Percentiles rank a stretch among this genome's conserved stretches.
phyloP scores from a whole-genome alignment of 495 filamentous ascomycete genomes.

The Neurospora tetrasperma region DNA sequence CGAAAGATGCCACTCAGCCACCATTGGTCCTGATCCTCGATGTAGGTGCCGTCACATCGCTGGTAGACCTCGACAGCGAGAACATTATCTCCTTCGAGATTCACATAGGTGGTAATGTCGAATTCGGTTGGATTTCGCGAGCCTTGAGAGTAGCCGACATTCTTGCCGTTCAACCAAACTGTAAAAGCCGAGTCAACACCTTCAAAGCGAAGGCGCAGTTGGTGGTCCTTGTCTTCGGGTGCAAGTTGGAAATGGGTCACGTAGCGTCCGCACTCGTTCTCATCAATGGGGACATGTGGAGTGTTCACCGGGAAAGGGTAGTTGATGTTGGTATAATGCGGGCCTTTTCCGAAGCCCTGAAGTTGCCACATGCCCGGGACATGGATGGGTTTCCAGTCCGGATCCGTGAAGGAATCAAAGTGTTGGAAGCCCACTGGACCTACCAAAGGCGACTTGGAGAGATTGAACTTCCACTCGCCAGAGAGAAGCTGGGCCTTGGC shows the following conservation, averaged over 20 bases:
- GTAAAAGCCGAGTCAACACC: conserved; percentile 62
- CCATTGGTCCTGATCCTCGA: conserved; percentile 57
- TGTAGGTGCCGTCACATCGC: conserved; percentile 55
- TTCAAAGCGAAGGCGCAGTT: conserved; percentile 52
- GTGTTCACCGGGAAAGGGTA: conserved; percentile 54
- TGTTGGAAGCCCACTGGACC: conserved; percentile 34
- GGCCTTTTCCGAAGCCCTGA: conserved; percentile 51
- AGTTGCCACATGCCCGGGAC: conserved; percentile 66
- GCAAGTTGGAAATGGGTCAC: conserved; percentile 37
- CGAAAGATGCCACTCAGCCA: conserved; percentile 59
- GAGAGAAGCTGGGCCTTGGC: conserved; percentile 39
- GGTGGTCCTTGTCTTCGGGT: conserved; percentile 26
- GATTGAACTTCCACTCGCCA: conserved; percentile 48
- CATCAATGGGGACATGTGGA: conserved; percentile 48
- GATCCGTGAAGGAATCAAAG: conserved; percentile 10
- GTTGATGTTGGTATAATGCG: conserved; percentile 56
- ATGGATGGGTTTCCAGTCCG: conserved; percentile 45
- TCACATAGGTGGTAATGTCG: conserved; percentile 45
- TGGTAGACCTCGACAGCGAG: conserved; percentile 58
- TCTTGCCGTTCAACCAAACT: conserved; percentile 53
- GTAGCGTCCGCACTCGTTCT: conserved; percentile 59
- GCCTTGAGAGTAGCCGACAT: conserved; percentile 60
- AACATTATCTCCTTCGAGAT: conserved; percentile 36
- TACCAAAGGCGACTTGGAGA: conserved; percentile 38
- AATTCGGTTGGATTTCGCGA: conserved; percentile 59